Evolutionary conservation across 805 yeast species (phyloP).

Genomic region (Myxozyma neotropica): DNA sequence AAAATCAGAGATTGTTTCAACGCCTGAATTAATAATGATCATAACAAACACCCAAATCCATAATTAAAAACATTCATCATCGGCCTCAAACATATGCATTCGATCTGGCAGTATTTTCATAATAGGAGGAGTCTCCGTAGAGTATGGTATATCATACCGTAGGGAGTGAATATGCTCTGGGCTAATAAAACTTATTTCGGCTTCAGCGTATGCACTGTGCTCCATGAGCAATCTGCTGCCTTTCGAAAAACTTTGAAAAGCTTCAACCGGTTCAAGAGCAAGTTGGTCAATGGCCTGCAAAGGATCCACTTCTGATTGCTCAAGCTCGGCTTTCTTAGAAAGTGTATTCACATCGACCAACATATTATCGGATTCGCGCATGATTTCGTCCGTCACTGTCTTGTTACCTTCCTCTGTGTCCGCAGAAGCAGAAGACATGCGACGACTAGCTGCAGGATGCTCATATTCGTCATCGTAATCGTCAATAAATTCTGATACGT

Average conservation of each 20-base stretch:
- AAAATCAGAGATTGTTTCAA: too few species aligned
- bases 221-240: background rate
- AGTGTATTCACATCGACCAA: background rate
- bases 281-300: conserved; percentile 14
- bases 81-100: background rate
- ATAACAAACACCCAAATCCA: too few species aligned
- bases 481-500: conserved; percentile 27
- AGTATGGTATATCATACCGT: conserved; percentile 11
- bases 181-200: conserved; percentile 20
- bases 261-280: conserved; percentile 1
- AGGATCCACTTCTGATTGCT: background rate
- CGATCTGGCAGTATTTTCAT: background rate
- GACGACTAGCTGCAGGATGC: background rate
- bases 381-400: background rate
- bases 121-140: background rate
- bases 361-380: background rate
- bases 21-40: too few species aligned
- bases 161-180: conserved; percentile 13
- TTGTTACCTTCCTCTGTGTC: background rate
- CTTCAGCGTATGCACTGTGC: background rate
- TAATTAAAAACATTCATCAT: conserved; percentile 4
- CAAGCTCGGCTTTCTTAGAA: background rate
- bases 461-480: conserved; percentile 33
- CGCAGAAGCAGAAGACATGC: background rate
- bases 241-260: background rate